Evolutionary conservation across 345 rosid species (phyloP), one percentile per base, ranked within the genome.

Genomic region (Gossypium mustelinum): DNA sequence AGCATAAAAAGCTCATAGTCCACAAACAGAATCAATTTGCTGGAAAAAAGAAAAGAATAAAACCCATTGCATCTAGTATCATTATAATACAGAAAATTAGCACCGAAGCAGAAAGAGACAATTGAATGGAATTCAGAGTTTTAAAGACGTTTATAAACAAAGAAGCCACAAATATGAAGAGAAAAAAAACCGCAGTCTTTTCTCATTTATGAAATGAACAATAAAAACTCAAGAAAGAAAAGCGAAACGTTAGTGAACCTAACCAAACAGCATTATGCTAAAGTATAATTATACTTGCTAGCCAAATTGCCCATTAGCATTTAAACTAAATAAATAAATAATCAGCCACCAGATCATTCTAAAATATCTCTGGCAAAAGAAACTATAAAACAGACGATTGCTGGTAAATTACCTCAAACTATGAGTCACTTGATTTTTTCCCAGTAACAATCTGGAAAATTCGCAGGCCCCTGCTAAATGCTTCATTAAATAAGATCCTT

Each of bases 391-490:
- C 43, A 68, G 9, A 68, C 18, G 14, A 24, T 34, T 24, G 72
- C 43, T 14, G 22, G n/a, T 68, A 25, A 48, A 50, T 68, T 48
- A 68, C 72, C 72, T 50, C 72, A 66, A 20, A 44, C 18, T 9
- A 55, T n/a, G 2, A 71, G 29, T 56, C n/a, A 2, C 64, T 71
- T 2, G 93, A 83, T 55, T 86, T 83, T 72, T 89, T 89, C 8
- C 93, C 93, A 0, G 88, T 83, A 61, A 89, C 73, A 78, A 89
- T 84, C 85, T 87, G 93, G 84, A 83, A 86, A 72, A 89, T 89
- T 18, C 91, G 83, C 34, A 89, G 89, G 41, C 93, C 93, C 76
- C 93, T 80, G 74, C 89, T 89, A 77, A 89, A 89, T 39, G 91
- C 93, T 45, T 89, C 93, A 45, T 89, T 89, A 72, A 89, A 89